Percentiles rank a stretch among this genome's conserved stretches.
phyloP scores from a whole-genome alignment of 2,329 filamentous ascomycete species.

The Domatiomyces globalis region DNA sequence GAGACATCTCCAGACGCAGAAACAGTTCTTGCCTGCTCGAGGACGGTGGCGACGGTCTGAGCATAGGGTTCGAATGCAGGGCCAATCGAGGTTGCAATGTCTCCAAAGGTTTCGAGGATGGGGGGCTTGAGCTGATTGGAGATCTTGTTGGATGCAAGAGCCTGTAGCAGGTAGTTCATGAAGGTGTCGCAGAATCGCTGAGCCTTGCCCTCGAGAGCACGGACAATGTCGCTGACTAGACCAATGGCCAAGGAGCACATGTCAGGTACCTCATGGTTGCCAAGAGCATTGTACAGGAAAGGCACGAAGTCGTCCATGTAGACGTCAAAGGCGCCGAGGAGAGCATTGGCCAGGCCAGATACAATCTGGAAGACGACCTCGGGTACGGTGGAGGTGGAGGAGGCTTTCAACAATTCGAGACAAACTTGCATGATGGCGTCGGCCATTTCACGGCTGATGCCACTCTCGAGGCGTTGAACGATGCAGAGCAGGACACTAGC shows the following conservation, averaged over 20 bases:
- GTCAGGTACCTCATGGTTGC: slow-evolving; percentile 87
- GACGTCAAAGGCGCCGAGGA: slow-evolving; percentile 86
- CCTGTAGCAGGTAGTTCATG: slow-evolving; percentile 95
- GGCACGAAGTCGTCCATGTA: slow-evolving; percentile 95
- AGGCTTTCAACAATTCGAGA: slow-evolving; percentile 62
- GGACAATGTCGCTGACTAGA: slow-evolving; percentile 88
- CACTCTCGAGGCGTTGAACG: slow-evolving; percentile 76
- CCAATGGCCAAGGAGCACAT: slow-evolving; percentile 96
- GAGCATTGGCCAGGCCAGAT: slow-evolving; percentile 75
- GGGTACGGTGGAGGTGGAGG: slow-evolving; percentile 82
- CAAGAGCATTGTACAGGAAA: slow-evolving; percentile 84
- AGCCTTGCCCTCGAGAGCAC: slow-evolving; percentile 76
- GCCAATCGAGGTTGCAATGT: slow-evolving; percentile 88
- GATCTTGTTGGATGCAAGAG: slow-evolving; percentile 70
- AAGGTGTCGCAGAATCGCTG: slow-evolving; percentile 94
- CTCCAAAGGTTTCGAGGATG: slow-evolving; percentile 93
- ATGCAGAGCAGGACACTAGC: slow-evolving; percentile 84
- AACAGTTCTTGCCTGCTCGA: slow-evolving; percentile 82
- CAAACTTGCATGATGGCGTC: slow-evolving; percentile 88
- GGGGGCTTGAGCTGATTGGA: slow-evolving; percentile 96
- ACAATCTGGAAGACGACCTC: slow-evolving; percentile 88
- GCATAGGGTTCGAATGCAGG: slow-evolving; percentile 89
- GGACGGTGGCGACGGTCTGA: slow-evolving; percentile 77
- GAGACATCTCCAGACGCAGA: slow-evolving; percentile 64
- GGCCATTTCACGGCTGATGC: slow-evolving; percentile 66